Evolutionary conservation across 2,329 filamentous ascomycete species (phyloP).

Genomic region (Hypoxylon sp.): DNA sequence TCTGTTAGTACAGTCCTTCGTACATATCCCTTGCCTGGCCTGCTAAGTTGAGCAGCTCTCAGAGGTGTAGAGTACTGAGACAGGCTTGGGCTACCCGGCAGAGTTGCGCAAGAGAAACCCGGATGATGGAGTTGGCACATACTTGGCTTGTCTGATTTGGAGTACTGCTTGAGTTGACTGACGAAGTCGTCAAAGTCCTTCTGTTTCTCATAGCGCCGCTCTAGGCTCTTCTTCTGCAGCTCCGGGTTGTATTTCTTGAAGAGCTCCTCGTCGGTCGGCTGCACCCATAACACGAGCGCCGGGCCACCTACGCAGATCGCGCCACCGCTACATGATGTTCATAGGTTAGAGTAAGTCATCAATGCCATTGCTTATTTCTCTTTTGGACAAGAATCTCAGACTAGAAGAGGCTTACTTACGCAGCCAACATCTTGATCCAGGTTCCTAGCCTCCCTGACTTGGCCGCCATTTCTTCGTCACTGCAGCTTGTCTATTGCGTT

Average conservation of each 20-base stretch:
- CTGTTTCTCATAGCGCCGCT: conserved; percentile 75
- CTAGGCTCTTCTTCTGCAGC: conserved; percentile 86
- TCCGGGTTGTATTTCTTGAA: conserved; percentile 94
- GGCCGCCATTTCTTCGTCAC: conserved; percentile 48
- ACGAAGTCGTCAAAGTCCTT: conserved; percentile 93
- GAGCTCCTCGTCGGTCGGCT: conserved; percentile 89
- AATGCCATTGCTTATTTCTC: not conserved
- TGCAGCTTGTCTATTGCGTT: not conserved
- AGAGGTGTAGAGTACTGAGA: not conserved
- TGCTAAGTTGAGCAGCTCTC: not conserved
- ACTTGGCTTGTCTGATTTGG: conserved; percentile 93
- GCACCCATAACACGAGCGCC: conserved; percentile 79
- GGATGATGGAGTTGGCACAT: conserved; percentile 46
- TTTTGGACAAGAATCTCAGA: not conserved
- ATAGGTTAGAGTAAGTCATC: conserved; percentile 13
- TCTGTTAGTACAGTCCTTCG: conserved; percentile 9
- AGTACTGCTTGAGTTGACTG: conserved; percentile 81
- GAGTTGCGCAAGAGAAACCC: too few relatives aligned
- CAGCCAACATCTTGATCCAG: conserved; percentile 74
- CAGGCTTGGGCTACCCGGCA: not conserved
- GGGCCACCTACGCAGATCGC: conserved; percentile 83
- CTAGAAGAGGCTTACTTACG: conserved; percentile 59
- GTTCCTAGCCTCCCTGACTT: conserved; percentile 63
- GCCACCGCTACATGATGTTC: conserved; percentile 64
- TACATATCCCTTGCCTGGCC: not conserved